Evolutionary conservation across 768 basidiomycete genomes (phyloP).

Genomic region (Collybia sp.): DNA sequence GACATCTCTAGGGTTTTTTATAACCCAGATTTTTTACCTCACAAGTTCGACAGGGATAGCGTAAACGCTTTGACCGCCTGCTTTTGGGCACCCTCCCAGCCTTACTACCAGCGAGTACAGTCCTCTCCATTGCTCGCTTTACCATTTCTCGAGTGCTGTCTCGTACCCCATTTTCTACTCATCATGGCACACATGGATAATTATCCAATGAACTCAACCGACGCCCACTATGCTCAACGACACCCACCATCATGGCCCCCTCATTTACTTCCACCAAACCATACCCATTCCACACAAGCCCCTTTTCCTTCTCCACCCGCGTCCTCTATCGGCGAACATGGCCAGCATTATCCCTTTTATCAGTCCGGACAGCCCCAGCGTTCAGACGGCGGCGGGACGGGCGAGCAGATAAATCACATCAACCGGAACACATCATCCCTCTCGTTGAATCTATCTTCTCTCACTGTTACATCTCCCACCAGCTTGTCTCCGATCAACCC

Average conservation of each 20-base stretch:
- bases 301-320: slow-evolving; percentile 27
- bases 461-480: slow-evolving; percentile 63
- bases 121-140: no score
- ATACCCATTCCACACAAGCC: slow-evolving; percentile 10
- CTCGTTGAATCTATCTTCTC: slow-evolving; percentile 63
- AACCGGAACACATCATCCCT: slow-evolving; percentile 34
- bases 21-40: no score
- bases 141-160: no score
- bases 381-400: slow-evolving; percentile 7
- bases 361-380: slow-evolving; percentile 18
- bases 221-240: slow-evolving; percentile 22
- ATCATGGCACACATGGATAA: slow-evolving; percentile 3
- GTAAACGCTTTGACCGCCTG: no score
- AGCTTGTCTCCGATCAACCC: slow-evolving; percentile 57
- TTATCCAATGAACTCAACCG: slow-evolving; percentile 8
- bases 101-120: no score
- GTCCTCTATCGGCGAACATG: slow-evolving; percentile 9
- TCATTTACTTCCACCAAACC: slow-evolving; percentile 18
- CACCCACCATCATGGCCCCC: slow-evolving; percentile 18
- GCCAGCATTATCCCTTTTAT: slow-evolving; percentile 23
- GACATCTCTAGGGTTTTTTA: no score
- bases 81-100: no score
- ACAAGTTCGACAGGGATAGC: no score
- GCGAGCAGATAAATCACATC: slow-evolving; percentile 11
- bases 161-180: no score